Percentiles rank a stretch among this genome's conserved stretches.
These are phyloP conservation scores for Stygiomarasmius scandens DNA, from an alignment of 1,284 basidiomycete species.

Conservation along the genomic window DNA sequence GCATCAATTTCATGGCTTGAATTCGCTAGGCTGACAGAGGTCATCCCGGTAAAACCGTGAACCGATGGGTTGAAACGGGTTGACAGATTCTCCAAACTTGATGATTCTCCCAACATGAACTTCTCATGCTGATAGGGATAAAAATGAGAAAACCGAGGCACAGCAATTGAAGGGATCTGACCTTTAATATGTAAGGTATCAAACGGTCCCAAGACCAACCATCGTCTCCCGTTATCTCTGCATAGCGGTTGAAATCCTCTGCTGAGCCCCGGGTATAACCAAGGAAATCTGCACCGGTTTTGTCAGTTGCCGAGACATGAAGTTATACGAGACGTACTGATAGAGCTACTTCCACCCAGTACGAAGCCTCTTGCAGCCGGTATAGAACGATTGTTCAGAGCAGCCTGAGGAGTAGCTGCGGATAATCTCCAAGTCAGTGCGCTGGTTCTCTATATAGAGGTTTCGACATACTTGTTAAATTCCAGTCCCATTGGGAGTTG, in stretches of 20 bases:
- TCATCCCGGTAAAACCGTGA: conserved; percentile 29
- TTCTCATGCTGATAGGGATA: conserved; percentile 20
- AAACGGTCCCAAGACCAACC: conserved; percentile 45
- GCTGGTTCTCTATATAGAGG: neutral
- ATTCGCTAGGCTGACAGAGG: conserved; percentile 32
- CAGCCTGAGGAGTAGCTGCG: conserved; percentile 34
- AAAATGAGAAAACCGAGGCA: neutral
- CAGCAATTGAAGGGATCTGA: conserved; percentile 15
- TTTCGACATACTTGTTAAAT: neutral
- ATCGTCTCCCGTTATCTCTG: conserved; percentile 37
- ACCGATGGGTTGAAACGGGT: conserved; percentile 23
- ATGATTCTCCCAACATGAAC: conserved; percentile 15
- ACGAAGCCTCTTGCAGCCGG: conserved; percentile 35
- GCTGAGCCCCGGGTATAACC: conserved; percentile 42
- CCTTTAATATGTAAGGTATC: conserved; percentile 37
- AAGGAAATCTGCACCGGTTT: conserved; percentile 40
- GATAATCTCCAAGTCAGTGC: conserved; percentile 15
- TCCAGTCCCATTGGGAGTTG: conserved; percentile 32
- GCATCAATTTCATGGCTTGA: conserved; percentile 26
- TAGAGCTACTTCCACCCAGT: conserved; percentile 39
- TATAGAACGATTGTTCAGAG: conserved; percentile 30
- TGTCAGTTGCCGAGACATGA: neutral
- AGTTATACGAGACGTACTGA: conserved; percentile 34
- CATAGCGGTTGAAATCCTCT: conserved; percentile 43
- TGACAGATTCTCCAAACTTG: conserved; percentile 19